Conservation (phyloP, 441 rosid genomes). For the Raphanus hybrid region DNA sequence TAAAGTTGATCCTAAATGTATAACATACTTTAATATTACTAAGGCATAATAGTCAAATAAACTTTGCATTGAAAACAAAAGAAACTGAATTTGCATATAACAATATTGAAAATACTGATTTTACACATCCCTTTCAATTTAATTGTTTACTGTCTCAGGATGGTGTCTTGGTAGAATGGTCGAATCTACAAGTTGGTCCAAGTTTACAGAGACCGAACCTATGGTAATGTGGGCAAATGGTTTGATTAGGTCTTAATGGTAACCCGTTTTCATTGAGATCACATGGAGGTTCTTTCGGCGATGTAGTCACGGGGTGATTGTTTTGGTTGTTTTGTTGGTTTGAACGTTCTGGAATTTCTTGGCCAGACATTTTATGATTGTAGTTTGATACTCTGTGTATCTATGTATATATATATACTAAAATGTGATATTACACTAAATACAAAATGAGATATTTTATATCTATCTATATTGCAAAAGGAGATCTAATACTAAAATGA, state of each 20-base stretch:
- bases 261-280: not conserved
- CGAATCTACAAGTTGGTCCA: not conserved
- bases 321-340: not conserved
- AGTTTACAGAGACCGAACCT: not conserved
- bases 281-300: not conserved
- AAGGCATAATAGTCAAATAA: not conserved
- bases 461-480: not conserved
- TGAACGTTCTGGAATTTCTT: not conserved
- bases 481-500: not conserved
- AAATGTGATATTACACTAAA: not conserved
- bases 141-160: not conserved
- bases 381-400: not conserved
- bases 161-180: not conserved
- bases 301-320: not conserved
- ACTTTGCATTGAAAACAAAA: not conserved
- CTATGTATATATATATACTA: not conserved
- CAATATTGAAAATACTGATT: not conserved
- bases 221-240: not conserved
- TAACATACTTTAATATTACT: not conserved
- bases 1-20: not conserved
- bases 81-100: not conserved
- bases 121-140: not conserved
- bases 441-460: not conserved
- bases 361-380: not conserved
- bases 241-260: not conserved